Evolutionary conservation across 495 filamentous ascomycete genomes (phyloP), one percentile per base, ranked within the genome.

Genomic region (Lindgomyces ingoldianus): DNA sequence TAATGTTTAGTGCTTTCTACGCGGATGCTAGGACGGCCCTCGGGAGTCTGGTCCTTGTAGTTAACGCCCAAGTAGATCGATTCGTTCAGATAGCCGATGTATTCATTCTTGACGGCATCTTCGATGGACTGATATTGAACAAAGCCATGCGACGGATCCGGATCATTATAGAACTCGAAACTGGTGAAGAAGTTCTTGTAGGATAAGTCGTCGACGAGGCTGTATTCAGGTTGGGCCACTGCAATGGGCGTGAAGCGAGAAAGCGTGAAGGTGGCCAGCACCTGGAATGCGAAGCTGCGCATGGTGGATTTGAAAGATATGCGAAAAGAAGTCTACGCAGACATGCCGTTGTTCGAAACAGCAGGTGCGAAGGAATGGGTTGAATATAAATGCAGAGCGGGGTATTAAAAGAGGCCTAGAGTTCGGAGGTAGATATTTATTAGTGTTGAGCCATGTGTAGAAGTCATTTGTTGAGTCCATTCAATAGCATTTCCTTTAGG

Each of bases 111-210:
- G 36, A 70, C 41, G 11, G 65, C 46, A 22, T 10, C 4, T 26
- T 45, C 22, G 56, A 69, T 36, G 27, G 66, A 50, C 22, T 69
- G 55, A 57, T 75, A 76, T n/a, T 53, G 18, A 1, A 76, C 70
- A 56, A 64, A 69, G 51, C 73, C 74, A 0, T 61, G 11, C 9
- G 73, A 75, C 10, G 74, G 73, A 50, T 76, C 74, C 0, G 66
- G 49, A 0, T 70, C 75, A 29, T 63, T 72, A 63, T 77, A 80
- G 68, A 78, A 78, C 61, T 78, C 74, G 74, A 84, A 84, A 51
- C 75, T 76, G 29, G 80, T 63, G 65, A 84, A 77, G 71, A 84
- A 84, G 30, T 75, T 76, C n/a, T 76, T 57, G 18, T 77, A 75
- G 46, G 80, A 74, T 73, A 77, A 82, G 39, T 75, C 75, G 65